A percentile compares a stretch with the other conserved stretches of the same genome.
These are phyloP conservation scores for Balansia obtecta DNA, from an alignment of 2,329 filamentous ascomycete genomes.

Conservation along the genomic window DNA sequence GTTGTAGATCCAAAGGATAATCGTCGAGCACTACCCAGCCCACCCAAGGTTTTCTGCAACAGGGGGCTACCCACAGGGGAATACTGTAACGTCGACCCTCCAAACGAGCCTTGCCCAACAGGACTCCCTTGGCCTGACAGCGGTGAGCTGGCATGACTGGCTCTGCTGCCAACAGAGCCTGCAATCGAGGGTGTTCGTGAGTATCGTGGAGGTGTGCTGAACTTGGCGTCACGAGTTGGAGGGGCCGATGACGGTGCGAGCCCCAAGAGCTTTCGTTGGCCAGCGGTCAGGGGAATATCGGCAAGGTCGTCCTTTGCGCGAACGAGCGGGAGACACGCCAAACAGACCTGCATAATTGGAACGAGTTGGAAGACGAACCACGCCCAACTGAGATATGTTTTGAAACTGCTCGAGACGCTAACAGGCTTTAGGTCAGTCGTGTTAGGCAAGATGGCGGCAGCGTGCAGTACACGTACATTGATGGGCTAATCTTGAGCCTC, in stretches of 20 bases:
- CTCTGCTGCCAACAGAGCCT: constrained; percentile 48
- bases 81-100: constrained; percentile 33
- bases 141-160: constrained; percentile 45
- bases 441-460: not conserved
- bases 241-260: constrained; percentile 53
- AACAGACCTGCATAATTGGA: constrained; percentile 56
- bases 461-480: constrained; percentile 21
- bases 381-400: constrained; percentile 28
- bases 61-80: constrained; percentile 39
- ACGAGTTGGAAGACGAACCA: constrained; percentile 40
- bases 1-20: constrained; percentile 50
- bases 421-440: not conserved
- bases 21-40: constrained; percentile 35
- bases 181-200: constrained; percentile 57
- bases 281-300: constrained; percentile 73
- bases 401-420: constrained; percentile 21
- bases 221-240: constrained; percentile 55
- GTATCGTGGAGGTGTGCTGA: constrained; percentile 80
- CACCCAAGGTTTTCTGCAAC: constrained; percentile 54
- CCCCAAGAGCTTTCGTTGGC: constrained; percentile 71
- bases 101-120: constrained; percentile 17
- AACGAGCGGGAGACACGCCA: constrained; percentile 61
- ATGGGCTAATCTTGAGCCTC: constrained; percentile 23
- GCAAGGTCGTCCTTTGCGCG: constrained; percentile 62
- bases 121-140: constrained; percentile 44